Evolutionary conservation across 768 basidiomycete genomes (phyloP).

Genomic region (Pholiota molesta): DNA sequence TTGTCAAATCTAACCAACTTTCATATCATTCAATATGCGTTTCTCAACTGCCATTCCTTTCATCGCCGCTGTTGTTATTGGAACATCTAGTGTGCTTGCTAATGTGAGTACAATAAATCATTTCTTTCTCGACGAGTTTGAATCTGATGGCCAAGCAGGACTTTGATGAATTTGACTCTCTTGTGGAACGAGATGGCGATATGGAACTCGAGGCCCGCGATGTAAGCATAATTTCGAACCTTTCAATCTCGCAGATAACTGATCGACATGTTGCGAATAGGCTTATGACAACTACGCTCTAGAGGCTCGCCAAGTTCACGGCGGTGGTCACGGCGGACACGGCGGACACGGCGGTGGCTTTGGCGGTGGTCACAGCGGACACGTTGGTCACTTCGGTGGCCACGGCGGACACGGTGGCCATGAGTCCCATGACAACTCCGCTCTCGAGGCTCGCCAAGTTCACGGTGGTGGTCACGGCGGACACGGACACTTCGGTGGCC

Average conservation of each 20-base stretch:
- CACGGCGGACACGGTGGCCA: too few species aligned
- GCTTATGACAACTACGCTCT: slow-evolving; percentile 13
- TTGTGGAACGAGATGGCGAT: slow-evolving; percentile 9
- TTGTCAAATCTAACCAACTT: slow-evolving; percentile 11
- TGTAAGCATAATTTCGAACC: not conserved
- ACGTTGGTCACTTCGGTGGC: too few species aligned
- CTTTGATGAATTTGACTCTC: slow-evolving; percentile 10
- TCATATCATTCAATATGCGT: slow-evolving; percentile 15
- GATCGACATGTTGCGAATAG: not conserved
- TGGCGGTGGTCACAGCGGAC: too few species aligned
- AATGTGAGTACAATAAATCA: slow-evolving; percentile 5
- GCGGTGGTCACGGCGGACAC: too few species aligned
- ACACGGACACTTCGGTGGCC: too few species aligned
- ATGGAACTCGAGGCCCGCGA: slow-evolving; percentile 14
- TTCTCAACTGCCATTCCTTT: slow-evolving; percentile 16
- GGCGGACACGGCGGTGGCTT: too few species aligned
- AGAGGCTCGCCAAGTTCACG: slow-evolving; percentile 6
- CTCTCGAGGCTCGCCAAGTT: too few species aligned
- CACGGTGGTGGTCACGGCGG: too few species aligned
- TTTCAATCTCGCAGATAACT: not conserved
- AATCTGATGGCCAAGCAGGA: not conserved
- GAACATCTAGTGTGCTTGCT: slow-evolving; percentile 14
- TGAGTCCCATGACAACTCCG: too few species aligned
- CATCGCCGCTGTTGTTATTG: slow-evolving; percentile 16
- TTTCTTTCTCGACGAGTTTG: not conserved